These are phyloP conservation scores for Sphaerobolus stellatus DNA, from an alignment of 1,284 basidiomycete genomes.

Conservation along the genomic window DNA sequence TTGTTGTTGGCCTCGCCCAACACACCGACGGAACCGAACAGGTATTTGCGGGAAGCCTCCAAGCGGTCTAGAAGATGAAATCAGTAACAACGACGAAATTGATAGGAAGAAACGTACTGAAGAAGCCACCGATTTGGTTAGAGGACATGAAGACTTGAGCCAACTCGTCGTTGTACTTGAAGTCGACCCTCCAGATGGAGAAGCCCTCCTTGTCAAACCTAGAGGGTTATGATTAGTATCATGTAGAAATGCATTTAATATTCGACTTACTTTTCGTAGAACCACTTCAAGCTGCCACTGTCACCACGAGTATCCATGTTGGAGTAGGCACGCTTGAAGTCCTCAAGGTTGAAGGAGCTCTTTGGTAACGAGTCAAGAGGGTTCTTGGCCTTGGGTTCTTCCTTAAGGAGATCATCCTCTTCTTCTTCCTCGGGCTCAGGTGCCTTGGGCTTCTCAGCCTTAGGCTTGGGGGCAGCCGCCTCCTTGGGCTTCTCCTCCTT, in stretches of 20 bases:
- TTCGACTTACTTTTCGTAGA: slow-evolving; percentile 77
- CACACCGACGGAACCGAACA: slow-evolving; percentile 92
- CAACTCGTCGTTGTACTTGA: slow-evolving; percentile 97
- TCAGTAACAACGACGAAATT: too few species aligned
- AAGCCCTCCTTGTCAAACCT: slow-evolving; percentile 91
- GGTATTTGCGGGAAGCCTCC: slow-evolving; percentile 92
- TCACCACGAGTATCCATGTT: slow-evolving; percentile 91
- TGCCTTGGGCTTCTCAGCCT: slow-evolving; percentile 57
- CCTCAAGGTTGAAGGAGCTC: slow-evolving; percentile 91
- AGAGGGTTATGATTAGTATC: slow-evolving; percentile 18
- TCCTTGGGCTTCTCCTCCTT: slow-evolving; percentile 58
- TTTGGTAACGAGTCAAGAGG: slow-evolving; percentile 92
- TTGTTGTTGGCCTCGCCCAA: slow-evolving; percentile 80
- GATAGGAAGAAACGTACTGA: slow-evolving; percentile 40
- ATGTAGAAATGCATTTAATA: slow-evolving; percentile 9
- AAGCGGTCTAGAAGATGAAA: slow-evolving; percentile 62
- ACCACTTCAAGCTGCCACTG: slow-evolving; percentile 78
- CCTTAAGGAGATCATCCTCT: slow-evolving; percentile 55
- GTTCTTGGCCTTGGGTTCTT: slow-evolving; percentile 86
- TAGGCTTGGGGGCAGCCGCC: slow-evolving; percentile 59
- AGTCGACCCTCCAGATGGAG: slow-evolving; percentile 91
- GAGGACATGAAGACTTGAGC: slow-evolving; percentile 91
- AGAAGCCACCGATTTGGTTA: slow-evolving; percentile 91
- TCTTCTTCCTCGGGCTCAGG: slow-evolving; percentile 61
- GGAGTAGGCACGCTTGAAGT: slow-evolving; percentile 97